phyloP scores from a whole-genome alignment of 2,329 filamentous ascomycete species.

The Macrophomina tecta region DNA sequence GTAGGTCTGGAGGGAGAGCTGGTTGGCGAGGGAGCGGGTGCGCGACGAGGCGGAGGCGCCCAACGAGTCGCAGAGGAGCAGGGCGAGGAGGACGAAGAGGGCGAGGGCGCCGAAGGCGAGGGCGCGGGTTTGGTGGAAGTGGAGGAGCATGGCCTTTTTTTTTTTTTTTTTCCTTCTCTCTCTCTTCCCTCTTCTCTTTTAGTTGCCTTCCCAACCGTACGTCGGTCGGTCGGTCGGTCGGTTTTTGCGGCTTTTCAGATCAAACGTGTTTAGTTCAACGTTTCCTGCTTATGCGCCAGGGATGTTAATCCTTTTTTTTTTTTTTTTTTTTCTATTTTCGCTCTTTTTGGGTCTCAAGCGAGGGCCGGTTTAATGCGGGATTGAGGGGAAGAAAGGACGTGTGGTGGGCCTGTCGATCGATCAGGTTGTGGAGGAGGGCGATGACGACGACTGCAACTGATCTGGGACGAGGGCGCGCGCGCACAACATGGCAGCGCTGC shows the following conservation, averaged over 20 bases:
- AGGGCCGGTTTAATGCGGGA: too few relatives aligned
- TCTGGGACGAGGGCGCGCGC: neutral
- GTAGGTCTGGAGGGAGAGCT: neutral
- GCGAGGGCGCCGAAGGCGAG: slow-evolving; percentile 9
- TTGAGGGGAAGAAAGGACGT: too few relatives aligned
- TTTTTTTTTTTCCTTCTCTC: neutral
- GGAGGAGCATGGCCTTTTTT: neutral
- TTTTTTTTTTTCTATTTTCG: too few relatives aligned
- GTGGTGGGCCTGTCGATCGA: neutral
- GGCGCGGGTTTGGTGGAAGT: slow-evolving; percentile 19
- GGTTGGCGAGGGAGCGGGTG: neutral
- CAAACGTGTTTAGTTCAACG: too few relatives aligned
- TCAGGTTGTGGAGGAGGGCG: neutral
- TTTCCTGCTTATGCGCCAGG: too few relatives aligned
- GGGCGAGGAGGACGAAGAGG: slow-evolving; percentile 11
- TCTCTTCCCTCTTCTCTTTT: too few relatives aligned
- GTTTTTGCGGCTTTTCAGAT: too few relatives aligned
- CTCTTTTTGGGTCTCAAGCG: too few relatives aligned
- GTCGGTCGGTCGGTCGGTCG: too few relatives aligned
- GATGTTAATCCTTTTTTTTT: too few relatives aligned
- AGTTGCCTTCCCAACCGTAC: too few relatives aligned
- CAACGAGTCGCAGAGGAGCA: neutral
- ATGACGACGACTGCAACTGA: slow-evolving; percentile 4
- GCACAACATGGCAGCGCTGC: slow-evolving; percentile 1
- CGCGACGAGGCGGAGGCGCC: neutral